A percentile compares a stretch with the other conserved stretches of the same genome.
These are phyloP conservation scores for Pseudonitzschia multiseries DNA, from an alignment of 108 stramenopile species.

Conservation along the genomic window DNA sequence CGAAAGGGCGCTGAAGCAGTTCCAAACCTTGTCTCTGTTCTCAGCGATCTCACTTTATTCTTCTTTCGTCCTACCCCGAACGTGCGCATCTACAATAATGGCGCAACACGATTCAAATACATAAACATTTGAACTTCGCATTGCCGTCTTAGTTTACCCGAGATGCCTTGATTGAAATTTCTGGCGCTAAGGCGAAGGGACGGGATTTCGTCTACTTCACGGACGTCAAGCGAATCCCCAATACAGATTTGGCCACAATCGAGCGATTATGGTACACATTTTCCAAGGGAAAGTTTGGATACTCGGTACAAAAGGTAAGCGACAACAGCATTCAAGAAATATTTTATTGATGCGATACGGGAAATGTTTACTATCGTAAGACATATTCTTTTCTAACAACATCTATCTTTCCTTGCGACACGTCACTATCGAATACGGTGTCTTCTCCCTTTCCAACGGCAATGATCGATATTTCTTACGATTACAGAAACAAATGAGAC, in stretches of 20 bases:
- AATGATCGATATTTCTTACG: background rate
- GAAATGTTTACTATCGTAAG: no score
- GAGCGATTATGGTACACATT: slow-evolving; percentile 94
- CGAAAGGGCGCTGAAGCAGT: background rate
- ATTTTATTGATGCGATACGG: no score
- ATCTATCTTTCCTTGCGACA: background rate
- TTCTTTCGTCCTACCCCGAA: background rate
- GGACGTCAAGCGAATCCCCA: slow-evolving; percentile 91
- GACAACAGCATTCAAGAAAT: no score
- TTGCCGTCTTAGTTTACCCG: slow-evolving; percentile 94
- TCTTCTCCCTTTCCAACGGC: background rate
- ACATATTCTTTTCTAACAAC: no score
- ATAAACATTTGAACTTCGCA: no score
- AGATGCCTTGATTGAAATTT: slow-evolving; percentile 90
- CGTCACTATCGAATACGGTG: background rate
- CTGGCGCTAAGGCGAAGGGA: slow-evolving; percentile 85
- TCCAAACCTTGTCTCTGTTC: background rate
- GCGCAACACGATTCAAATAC: no score
- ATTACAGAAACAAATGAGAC: slow-evolving; percentile 77
- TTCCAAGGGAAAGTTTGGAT: slow-evolving; percentile 94
- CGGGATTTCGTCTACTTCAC: slow-evolving; percentile 97
- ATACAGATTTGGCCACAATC: slow-evolving; percentile 91
- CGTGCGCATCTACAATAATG: no score
- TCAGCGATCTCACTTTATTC: background rate
- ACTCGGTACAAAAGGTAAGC: slow-evolving; percentile 89